Evolutionary conservation across 345 rosid genomes (phyloP).

Genomic region (Turritis glabra): DNA sequence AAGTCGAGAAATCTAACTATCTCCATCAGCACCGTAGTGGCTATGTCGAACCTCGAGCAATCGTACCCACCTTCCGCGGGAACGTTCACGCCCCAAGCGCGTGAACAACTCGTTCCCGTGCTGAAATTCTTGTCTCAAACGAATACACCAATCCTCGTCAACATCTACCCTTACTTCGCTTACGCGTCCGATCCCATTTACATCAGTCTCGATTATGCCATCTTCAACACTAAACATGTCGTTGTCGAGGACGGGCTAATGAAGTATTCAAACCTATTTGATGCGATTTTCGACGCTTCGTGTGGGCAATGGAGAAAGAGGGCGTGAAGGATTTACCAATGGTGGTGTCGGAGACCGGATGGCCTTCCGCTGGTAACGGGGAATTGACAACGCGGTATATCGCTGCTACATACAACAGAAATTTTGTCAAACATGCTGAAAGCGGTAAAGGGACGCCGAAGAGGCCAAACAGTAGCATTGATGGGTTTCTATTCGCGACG

Average conservation of each 20-base stretch:
- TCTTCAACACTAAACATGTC: background rate
- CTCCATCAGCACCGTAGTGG: slow-evolving; percentile 30
- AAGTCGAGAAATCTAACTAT: background rate
- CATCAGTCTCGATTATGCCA: slow-evolving; percentile 36
- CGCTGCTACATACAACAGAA: slow-evolving; percentile 30
- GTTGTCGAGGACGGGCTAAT: slow-evolving; percentile 39
- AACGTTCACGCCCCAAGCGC: background rate
- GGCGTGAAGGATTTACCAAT: background rate
- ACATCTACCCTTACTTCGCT: slow-evolving; percentile 53
- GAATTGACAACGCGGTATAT: slow-evolving; percentile 12
- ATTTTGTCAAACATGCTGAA: slow-evolving; percentile 9
- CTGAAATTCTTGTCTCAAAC: slow-evolving; percentile 17
- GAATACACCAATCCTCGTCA: slow-evolving; percentile 34
- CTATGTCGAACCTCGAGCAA: background rate
- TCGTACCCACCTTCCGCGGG: slow-evolving; percentile 50
- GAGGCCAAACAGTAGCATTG: slow-evolving; percentile 17
- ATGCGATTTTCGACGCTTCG: slow-evolving; percentile 42
- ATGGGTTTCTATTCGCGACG: slow-evolving; percentile 27
- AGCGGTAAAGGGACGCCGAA: slow-evolving; percentile 39
- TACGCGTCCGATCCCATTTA: slow-evolving; percentile 25
- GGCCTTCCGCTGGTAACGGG: slow-evolving; percentile 48
- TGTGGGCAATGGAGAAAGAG: slow-evolving; percentile 40
- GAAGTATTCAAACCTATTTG: slow-evolving; percentile 42
- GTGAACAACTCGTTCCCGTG: slow-evolving; percentile 23
- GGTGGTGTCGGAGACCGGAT: slow-evolving; percentile 45